phyloP scores from a whole-genome alignment of 176 grass and related monocot genomes.

The Canna indica region DNA sequence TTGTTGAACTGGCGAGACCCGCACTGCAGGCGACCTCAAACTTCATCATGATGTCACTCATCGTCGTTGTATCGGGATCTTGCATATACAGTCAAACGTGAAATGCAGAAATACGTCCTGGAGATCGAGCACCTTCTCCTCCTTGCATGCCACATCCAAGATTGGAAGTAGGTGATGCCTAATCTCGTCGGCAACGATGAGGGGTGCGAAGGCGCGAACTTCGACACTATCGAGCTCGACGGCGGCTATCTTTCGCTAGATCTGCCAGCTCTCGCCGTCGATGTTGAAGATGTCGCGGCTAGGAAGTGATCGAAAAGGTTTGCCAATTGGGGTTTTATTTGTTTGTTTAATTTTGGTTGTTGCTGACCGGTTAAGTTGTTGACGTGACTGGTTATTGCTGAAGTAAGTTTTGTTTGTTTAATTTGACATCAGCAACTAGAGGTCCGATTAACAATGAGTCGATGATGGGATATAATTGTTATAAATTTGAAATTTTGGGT shows the following conservation, averaged over 20 bases:
- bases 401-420: no score
- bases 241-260: conserved; percentile 89
- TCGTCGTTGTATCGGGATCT: conserved; percentile 66
- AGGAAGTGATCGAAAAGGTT: no score
- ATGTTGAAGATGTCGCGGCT: conserved; percentile 82
- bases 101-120: conserved; percentile 74
- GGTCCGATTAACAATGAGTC: no score
- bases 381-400: no score
- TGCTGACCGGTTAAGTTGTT: no score
- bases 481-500: no score
- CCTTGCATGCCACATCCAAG: conserved; percentile 18
- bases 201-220: conserved; percentile 47
- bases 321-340: no score
- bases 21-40: conserved; percentile 65
- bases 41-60: conserved; percentile 71
- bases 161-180: conserved; percentile 31
- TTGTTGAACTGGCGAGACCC: conserved; percentile 93
- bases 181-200: conserved; percentile 41
- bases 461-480: no score
- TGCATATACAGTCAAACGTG: conserved; percentile 72
- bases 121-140: conserved; percentile 28
- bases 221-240: conserved; percentile 58
- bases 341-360: no score
- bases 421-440: no score
- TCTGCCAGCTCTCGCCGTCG: conserved; percentile 45